These are phyloP conservation scores for Teunomyces lycoperdinae DNA, from an alignment of 805 yeast genomes.

Conservation along the genomic window DNA sequence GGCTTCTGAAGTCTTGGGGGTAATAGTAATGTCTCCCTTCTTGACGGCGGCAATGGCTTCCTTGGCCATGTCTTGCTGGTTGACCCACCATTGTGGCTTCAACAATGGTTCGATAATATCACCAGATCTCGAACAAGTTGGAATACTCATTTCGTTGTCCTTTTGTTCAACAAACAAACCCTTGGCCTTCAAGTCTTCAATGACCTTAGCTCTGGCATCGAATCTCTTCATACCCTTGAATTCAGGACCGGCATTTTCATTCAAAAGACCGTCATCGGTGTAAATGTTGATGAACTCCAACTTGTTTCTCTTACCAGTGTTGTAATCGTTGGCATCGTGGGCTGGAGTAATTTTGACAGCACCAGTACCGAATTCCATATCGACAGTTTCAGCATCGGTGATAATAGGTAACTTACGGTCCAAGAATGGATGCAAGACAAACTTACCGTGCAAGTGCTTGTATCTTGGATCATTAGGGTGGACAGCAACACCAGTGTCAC, in stretches of 20 bases:
- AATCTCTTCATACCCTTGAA: constrained; percentile 91
- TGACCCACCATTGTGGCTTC: constrained; percentile 99
- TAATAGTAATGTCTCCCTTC: constrained; percentile 73
- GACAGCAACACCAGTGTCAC: constrained; percentile 97
- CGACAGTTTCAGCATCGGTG: constrained; percentile 90
- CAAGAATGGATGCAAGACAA: constrained; percentile 84
- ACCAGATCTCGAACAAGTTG: constrained; percentile 93
- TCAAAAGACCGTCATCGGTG: constrained; percentile 88
- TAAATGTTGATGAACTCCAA: constrained; percentile 85
- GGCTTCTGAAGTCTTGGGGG: constrained; percentile 86
- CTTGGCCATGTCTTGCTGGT: constrained; percentile 83
- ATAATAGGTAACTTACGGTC: constrained; percentile 84
- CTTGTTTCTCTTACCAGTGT: constrained; percentile 90
- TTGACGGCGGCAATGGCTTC: constrained; percentile 84
- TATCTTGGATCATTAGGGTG: constrained; percentile 95
- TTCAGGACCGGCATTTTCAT: constrained; percentile 84
- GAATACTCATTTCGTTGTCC: constrained; percentile 95
- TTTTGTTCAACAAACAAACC: constrained; percentile 80
- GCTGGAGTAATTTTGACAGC: constrained; percentile 99
- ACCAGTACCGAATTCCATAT: constrained; percentile 99
- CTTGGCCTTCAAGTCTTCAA: constrained; percentile 70
- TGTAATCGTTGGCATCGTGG: constrained; percentile 96
- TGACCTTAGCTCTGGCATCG: constrained; percentile 84
- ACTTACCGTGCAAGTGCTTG: constrained; percentile 92
- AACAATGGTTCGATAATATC: constrained; percentile 94